These are phyloP conservation scores for Ustilago crameri DNA, from an alignment of 1,284 basidiomycete species.

Conservation along the genomic window DNA sequence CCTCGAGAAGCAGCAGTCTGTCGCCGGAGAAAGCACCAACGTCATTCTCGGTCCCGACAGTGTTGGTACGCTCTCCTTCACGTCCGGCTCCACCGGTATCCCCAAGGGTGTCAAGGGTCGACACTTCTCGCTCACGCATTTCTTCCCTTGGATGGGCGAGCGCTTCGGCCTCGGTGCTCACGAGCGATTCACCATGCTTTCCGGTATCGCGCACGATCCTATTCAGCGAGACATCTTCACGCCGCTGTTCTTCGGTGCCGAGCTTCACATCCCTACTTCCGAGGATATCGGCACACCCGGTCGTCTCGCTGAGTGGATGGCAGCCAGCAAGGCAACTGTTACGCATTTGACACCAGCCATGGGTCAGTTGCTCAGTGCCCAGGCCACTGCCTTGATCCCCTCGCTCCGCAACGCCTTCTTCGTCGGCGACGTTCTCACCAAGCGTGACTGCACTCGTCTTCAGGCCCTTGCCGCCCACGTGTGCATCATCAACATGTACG, in stretches of 20 bases:
- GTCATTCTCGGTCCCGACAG: constrained; percentile 92
- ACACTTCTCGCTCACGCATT: constrained; percentile 96
- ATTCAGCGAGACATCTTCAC: constrained; percentile 99
- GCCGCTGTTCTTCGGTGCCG: constrained; percentile 95
- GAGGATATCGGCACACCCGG: constrained; percentile 98
- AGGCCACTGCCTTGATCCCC: constrained; percentile 89
- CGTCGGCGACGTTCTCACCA: constrained; percentile 98
- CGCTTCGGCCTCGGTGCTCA: constrained; percentile 80
- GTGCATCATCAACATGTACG: constrained; percentile 96
- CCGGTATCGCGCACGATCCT: constrained; percentile 98
- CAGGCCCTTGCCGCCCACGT: constrained; percentile 94
- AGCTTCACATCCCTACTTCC: constrained; percentile 93
- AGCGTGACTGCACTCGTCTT: constrained; percentile 94
- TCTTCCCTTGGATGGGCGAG: constrained; percentile 99
- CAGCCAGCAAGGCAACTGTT: constrained; percentile 79
- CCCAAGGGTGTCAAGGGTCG: constrained; percentile 96
- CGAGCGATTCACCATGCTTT: constrained; percentile 97
- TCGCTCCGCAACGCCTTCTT: constrained; percentile 93
- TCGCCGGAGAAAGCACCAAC: constrained; percentile 73
- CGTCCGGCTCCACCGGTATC: constrained; percentile 95
- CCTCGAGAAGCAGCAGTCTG: constrained; percentile 71
- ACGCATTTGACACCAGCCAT: constrained; percentile 95
- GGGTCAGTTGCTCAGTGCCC: constrained; percentile 97
- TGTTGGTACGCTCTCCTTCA: constrained; percentile 93
- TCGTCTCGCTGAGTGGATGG: constrained; percentile 98